Base-by-base conservation (phyloP, 164 flowering plant genomes). In the Nymphaea thermarum region DNA sequence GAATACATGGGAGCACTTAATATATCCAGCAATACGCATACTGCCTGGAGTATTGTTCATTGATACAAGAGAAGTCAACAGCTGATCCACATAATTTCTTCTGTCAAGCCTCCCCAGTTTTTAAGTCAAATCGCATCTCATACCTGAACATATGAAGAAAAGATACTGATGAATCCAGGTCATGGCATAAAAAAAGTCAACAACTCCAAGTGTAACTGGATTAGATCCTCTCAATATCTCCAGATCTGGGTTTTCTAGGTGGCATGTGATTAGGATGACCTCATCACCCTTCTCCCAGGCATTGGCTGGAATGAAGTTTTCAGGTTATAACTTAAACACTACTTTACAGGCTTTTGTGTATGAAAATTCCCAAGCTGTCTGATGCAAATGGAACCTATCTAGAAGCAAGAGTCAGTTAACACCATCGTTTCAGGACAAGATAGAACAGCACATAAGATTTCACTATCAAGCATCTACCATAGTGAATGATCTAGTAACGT, bases 221-320 rank as follows among this genome's bases (percentile, higher is more conserved):
- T 79, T 83, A 63, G 66, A 4, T 70, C 91, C 96, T 68, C 66
- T 81, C 77, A 84, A 84, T 85, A 83, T 76, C 76, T 91, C 96
- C 65, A 94, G 67, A 77, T 90, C 86, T 16, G 84, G 91, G 73
- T 90, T 90, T 72, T 88, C 77, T 71, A 88, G 75, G 69, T 96
- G 97, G 71, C 96, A 91, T 62, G 96, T 86, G 70, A 90, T 79
- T 68, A 94, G 69, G 73, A 94, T 89, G 70, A 94, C 82, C 74
- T 94, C 98, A 68, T 94, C 92, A 41, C 76, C 97, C 68, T 91
- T 98, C 77, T 94, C 99, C 98, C 99, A 94, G 64, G 98, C 93
- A 90, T 94, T 94, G 70, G 96, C 97, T 94, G 73, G 72, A 16
- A 66, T 69, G 11, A 47, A 47, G 12, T 47, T 47, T 6, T 47